Evolutionary conservation across 495 filamentous ascomycete genomes (phyloP), one percentile per base, ranked within the genome.

Genomic region (Lepraria neglecta): DNA sequence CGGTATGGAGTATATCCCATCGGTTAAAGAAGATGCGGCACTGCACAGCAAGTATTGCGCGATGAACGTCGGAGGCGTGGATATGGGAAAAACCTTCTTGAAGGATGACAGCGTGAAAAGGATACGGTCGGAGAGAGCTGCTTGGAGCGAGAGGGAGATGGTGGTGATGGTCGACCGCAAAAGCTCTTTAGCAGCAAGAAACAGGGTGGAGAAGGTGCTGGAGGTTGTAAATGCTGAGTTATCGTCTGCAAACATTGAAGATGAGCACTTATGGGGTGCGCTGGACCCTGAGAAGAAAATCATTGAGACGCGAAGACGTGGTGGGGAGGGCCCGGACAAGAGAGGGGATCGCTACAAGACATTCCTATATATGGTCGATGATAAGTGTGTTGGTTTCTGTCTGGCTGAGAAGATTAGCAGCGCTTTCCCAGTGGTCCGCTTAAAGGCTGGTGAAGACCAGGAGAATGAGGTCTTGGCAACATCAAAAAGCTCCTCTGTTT

Each of bases 1-100:
- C 68, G 82, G 80, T 0, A 90, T 90, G 87, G 83, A 86, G 60
- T 90, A 89, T 68, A 77, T 86, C 44, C 80, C 85, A 14, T 87
- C 84, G 0, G 82, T 83, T 27, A 73, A 75, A 45, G 85, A 87
- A 64, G 87, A 90, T 63, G 75, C 77, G 40, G 77, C 77, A 3
- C 67, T 88, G 42, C 87, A 90, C 67, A 82, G 80, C 66, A 85
- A 83, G 58, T 88, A 84, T 65, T 87, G 89, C 70, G 81, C 79
- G 44, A 82, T 83, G 75, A 85, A 85, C 56, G 74, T 79, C 7
- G 80, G 80, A 31, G 87, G 87, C 40, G 78, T 88, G 31, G 83
- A 87, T 59, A 72, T 89, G 48, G 78, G 78, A 33, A 84, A 82
- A 69, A 74, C 77, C 5, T 78, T 84, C 56, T 71, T 78, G 63